A percentile compares a stretch with the other conserved stretches of the same genome.
Conservation (phyloP, 1,284 basidiomycete species). For the Neonothopanus nambi region DNA sequence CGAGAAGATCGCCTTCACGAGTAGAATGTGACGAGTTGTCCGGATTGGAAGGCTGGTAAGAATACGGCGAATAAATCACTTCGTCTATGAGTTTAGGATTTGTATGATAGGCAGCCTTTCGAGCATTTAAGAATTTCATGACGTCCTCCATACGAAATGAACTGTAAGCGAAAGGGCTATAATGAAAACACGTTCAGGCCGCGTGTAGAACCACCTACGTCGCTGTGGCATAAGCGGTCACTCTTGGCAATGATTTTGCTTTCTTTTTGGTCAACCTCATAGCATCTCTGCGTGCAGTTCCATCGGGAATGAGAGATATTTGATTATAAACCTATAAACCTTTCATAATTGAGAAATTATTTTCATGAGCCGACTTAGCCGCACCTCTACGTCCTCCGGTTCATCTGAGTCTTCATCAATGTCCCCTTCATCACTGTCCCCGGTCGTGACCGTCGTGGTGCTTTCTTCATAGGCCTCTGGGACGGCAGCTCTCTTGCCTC, state of each 20-base stretch:
- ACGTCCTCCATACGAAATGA: conserved; percentile 88
- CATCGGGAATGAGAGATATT: conserved; percentile 90
- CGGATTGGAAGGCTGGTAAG: conserved; percentile 52
- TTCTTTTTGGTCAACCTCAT: conserved; percentile 90
- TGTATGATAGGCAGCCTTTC: conserved; percentile 80
- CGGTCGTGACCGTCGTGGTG: conserved; percentile 50
- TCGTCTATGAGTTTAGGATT: conserved; percentile 81
- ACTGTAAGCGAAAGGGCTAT: conserved; percentile 37
- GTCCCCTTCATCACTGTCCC: conserved; percentile 74
- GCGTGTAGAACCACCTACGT: conserved; percentile 51
- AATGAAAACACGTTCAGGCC: not conserved
- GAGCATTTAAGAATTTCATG: conserved; percentile 85
- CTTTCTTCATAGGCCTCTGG: conserved; percentile 43
- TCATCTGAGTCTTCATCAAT: conserved; percentile 65
- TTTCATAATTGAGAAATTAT: conserved; percentile 4
- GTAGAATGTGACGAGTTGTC: conserved; percentile 12
- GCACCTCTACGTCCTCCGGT: conserved; percentile 66
- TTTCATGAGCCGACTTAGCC: conserved; percentile 22
- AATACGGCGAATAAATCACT: conserved; percentile 83
- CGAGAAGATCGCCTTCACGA: conserved; percentile 68
- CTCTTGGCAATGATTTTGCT: conserved; percentile 90
- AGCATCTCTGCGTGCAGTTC: conserved; percentile 91
- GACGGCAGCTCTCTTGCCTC: conserved; percentile 23
- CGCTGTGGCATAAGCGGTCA: conserved; percentile 94
- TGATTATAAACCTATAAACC: conserved; percentile 78